These are phyloP conservation scores for Trypanosoma boissoni DNA, from an alignment of 208 protist genomes.

Conservation along the genomic window DNA sequence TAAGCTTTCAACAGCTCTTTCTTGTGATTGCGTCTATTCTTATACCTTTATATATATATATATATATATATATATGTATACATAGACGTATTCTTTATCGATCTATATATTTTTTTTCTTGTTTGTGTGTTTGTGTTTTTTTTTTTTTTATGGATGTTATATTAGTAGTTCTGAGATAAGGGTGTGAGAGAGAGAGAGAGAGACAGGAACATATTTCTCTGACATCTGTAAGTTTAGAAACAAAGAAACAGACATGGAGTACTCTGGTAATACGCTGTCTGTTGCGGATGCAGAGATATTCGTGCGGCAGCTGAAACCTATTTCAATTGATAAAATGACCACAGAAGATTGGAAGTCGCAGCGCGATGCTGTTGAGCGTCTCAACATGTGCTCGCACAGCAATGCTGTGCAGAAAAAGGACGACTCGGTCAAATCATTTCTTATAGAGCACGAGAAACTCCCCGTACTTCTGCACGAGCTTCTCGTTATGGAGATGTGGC, in stretches of 20 bases:
- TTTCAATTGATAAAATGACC: conserved; percentile 62
- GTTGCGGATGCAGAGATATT: conserved; percentile 66
- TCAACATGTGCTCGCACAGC: conserved; percentile 92
- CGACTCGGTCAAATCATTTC: conserved; percentile 81
- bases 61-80: conserved; percentile 4
- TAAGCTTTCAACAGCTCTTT: neutral
- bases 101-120: conserved; percentile 10
- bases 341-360: conserved; percentile 79
- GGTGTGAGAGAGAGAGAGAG: neutral
- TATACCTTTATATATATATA: conserved; percentile 10
- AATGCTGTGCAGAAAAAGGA: conserved; percentile 81
- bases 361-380: conserved; percentile 65
- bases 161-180: neutral
- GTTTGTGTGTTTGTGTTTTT: conserved; percentile 3
- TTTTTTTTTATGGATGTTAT: neutral
- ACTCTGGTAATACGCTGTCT: conserved; percentile 43
- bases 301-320: conserved; percentile 61
- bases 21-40: neutral
- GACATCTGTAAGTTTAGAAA: neutral
- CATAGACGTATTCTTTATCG: neutral
- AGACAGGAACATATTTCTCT: neutral
- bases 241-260: conserved; percentile 53
- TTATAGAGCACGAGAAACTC: conserved; percentile 80
- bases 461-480: conserved; percentile 77
- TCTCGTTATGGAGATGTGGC: conserved; percentile 83